Evolutionary conservation across 768 basidiomycete species (phyloP), one percentile per base, ranked within the genome.

Genomic region (Rhodotorula paludigena): DNA sequence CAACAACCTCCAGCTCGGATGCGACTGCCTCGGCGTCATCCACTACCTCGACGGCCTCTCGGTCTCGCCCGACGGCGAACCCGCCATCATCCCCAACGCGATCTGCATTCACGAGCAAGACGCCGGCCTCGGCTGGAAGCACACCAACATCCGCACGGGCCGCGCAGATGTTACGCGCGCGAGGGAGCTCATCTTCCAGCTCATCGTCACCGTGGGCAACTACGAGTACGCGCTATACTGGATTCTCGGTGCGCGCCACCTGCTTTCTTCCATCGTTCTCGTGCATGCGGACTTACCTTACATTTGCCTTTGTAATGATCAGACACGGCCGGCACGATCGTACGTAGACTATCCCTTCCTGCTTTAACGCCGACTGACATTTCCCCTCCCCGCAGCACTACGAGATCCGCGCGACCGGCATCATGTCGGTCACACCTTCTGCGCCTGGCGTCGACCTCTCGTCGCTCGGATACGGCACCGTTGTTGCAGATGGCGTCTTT

Each of bases 71-170:
- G n/a, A 61, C 25, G 73, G 76, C 48, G 48, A 67, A 35, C 65
- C 69, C 1, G 56, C 56, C 38, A 51, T 33, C 10, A 48, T 72
- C 32, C 72, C 73, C 25, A 73, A 74, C 36, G 72, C 74, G 23
- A 70, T 78, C n/a, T 78, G 77, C 63, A 57, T 76, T 18, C 77
- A 77, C 60, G 77, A 63, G 55, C 52, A 54, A 58, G 78, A 78
- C 61, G 76, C 71, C 30, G 78, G 78, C 2, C 68, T 78, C 49
- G 60, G 66, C 7, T 76, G 73, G 67, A 78, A 78, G 64, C 77
- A 76, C 74, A 78, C 76, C 63, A 75, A 78, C 69, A 74, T 70
- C 69, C 66, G 77, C 41, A 75, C 76, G 16, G 73, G 72, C 35
- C 54, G 48, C 1, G 72, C 76, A 3, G 60, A 72, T 23, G 74